Evolutionary conservation across 371 early-diverging fungal species (phyloP).

Genomic region (Syncephalastrum sp.): DNA sequence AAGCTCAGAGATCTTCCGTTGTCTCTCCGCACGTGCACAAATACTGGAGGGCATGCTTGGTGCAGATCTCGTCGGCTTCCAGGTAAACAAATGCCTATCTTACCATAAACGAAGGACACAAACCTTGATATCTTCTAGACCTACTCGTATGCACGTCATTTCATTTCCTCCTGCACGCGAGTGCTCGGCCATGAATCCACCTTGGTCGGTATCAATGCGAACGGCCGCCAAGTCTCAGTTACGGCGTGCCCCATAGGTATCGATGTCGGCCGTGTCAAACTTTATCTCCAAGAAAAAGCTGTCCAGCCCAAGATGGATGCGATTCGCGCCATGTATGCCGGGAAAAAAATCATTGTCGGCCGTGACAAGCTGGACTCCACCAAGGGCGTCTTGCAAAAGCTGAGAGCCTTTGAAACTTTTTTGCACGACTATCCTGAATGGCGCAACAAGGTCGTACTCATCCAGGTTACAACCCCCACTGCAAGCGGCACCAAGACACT

Average conservation of each 20-base stretch:
- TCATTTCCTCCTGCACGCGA: slow-evolving; percentile 87
- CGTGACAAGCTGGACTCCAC: slow-evolving; percentile 98
- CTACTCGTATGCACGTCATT: slow-evolving; percentile 94
- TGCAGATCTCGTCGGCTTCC: slow-evolving; percentile 89
- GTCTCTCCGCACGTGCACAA: slow-evolving; percentile 74
- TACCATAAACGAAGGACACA: background rate
- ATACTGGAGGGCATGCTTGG: slow-evolving; percentile 93
- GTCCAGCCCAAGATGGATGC: slow-evolving; percentile 73
- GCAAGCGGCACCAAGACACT: slow-evolving; percentile 56
- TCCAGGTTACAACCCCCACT: slow-evolving; percentile 74
- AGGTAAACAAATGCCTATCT: slow-evolving; percentile 40
- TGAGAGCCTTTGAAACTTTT: slow-evolving; percentile 92
- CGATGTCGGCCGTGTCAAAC: slow-evolving; percentile 62
- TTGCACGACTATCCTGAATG: slow-evolving; percentile 86
- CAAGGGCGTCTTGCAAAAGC: slow-evolving; percentile 97
- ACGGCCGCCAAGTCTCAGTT: slow-evolving; percentile 71
- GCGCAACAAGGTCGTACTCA: slow-evolving; percentile 82
- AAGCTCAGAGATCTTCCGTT: slow-evolving; percentile 88
- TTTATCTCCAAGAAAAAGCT: slow-evolving; percentile 37
- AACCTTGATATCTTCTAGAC: slow-evolving; percentile 45
- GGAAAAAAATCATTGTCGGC: slow-evolving; percentile 93
- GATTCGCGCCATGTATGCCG: slow-evolving; percentile 83
- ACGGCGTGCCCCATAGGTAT: slow-evolving; percentile 98
- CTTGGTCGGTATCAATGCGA: slow-evolving; percentile 73
- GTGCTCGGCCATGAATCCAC: slow-evolving; percentile 86